Evolutionary conservation across 2,329 filamentous ascomycete genomes (phyloP).

Genomic region (Neonectria punicea): DNA sequence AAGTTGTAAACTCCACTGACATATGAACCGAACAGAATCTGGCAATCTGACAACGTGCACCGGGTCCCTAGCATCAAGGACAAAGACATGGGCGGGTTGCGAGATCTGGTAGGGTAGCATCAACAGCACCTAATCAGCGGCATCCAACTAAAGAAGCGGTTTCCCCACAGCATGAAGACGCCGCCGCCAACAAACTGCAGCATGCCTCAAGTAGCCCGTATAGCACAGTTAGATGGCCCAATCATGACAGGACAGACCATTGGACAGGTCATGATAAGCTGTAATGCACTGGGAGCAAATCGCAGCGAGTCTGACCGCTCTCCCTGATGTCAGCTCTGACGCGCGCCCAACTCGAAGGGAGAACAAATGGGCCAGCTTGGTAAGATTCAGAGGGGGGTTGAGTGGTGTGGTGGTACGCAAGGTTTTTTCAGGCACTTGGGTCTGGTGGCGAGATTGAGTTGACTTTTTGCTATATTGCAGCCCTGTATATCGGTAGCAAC

Average conservation of each 20-base stretch:
- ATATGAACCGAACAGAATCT: slow-evolving; percentile 6
- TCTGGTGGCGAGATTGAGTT: slow-evolving; percentile 2
- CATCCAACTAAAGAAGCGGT: background rate
- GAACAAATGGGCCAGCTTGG: background rate
- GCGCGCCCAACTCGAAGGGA: background rate
- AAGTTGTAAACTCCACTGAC: slow-evolving; percentile 11
- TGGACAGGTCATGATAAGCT: slow-evolving; percentile 10
- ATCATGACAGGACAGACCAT: background rate
- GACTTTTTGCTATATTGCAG: background rate
- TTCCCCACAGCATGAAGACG: slow-evolving; percentile 2
- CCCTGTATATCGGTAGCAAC: background rate
- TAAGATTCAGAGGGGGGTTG: background rate
- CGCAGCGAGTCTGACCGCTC: slow-evolving; percentile 8
- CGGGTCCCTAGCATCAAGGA: background rate
- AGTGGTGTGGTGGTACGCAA: slow-evolving; percentile 2
- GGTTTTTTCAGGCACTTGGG: slow-evolving; percentile 7
- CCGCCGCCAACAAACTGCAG: background rate
- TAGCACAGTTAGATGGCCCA: background rate
- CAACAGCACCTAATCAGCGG: background rate
- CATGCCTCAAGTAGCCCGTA: background rate
- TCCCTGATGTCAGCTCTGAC: slow-evolving; percentile 10
- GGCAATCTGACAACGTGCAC: slow-evolving; percentile 4
- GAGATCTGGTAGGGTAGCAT: slow-evolving; percentile 13
- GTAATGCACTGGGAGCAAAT: slow-evolving; percentile 1
- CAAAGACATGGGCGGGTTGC: slow-evolving; percentile 1